Base-by-base conservation (phyloP, 176 grass and related monocot species). In the Oryza longistaminata region DNA sequence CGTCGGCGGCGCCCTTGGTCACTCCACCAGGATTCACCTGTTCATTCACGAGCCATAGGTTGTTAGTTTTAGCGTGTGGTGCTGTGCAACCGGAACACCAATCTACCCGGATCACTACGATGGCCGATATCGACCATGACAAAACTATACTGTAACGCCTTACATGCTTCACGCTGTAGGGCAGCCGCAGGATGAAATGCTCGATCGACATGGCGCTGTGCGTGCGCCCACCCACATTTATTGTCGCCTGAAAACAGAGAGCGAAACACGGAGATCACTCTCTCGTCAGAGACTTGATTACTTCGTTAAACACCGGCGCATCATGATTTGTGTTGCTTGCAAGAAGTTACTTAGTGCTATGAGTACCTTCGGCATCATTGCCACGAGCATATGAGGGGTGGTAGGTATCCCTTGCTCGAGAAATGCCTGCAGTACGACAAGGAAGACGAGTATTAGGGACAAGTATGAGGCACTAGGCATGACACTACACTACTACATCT, bases 341-440 rank as follows among this genome's bases (percentile, higher is more conserved):
- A n/a, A 49, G 64, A 27, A 21, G 19, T 62, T 62, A 2, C 3
- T n/a, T 40, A 40, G 19, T 33, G 17, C 58, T 87, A 96, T 87
- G n/a, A n/a, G n/a, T n/a, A 99, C 92, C 97, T 99, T 99, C 24
- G 84, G 82, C 93, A 96, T 96, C 90, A 92, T 88, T n/a, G 90
- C 86, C 77, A 99, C 86, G 64, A 96, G 90, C 81, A 86, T 88
- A 34, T 94, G 90, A 33, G 97, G 90, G 42, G 62, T 94, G 73
- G 93, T 85, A 58, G 97, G 97, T 89, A 96, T 89, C 39, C 97
- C 97, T 92, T 99, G 81, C 73, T 94, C 90, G 71, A 96, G 90
- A 93, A 99, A 96, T 70, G 91, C 93, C 97, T 99, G 86, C 70
- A 86, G 87, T 42, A 75, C 60, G 78, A 21, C 83, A 58, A 55